Evolutionary conservation across 2,329 filamentous ascomycete species (phyloP), one percentile per base, ranked within the genome.

Genomic region (Talaromyces verruculosus): DNA sequence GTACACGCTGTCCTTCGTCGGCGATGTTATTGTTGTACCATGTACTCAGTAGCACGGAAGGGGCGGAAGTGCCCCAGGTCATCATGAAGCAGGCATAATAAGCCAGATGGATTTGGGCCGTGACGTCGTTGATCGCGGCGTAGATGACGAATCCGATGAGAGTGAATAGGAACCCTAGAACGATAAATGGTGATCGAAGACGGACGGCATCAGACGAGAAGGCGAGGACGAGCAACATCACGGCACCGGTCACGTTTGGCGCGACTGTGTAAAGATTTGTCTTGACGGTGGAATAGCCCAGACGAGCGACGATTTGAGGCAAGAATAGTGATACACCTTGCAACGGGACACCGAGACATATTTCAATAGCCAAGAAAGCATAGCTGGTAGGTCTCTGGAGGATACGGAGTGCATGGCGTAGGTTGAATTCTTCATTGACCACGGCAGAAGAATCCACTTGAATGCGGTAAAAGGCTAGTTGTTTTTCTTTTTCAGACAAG

Each of bases 11-110:
- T 65, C 89, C 88, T 76, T 93, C 91, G 71, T 93, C 85, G 0
- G 90, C 90, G 65, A 92, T 85, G 74, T 94, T 94, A 81, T 93
- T 93, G 79, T 91, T 93, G 79, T 92, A 93, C 88, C 88, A 89
- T 65, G 87, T 82, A 69, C 87, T 80, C 8, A 78, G 81, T 13
- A 93, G 81, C 8, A 93, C 90, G 0, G 87, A 90, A 0, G 91
- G 90, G 0, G 90, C 90, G 0, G 87, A 89, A 0, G 89, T 92
- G 17, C 91, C 91, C 88, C 89, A 92, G 11, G 88, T 90, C 89
- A 93, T 92, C 88, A 93, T 90, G 76, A 93, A 93, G 64, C 85
- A 88, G 5, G 90, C 89, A 69, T 88, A 92, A 72, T 93, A 93
- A 0, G 89, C 90, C 1, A 92, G 82, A 3, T 84, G 82, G n/a